Conservation (phyloP, 768 basidiomycete genomes). For the Lanmaoa pseudosensibilis region DNA sequence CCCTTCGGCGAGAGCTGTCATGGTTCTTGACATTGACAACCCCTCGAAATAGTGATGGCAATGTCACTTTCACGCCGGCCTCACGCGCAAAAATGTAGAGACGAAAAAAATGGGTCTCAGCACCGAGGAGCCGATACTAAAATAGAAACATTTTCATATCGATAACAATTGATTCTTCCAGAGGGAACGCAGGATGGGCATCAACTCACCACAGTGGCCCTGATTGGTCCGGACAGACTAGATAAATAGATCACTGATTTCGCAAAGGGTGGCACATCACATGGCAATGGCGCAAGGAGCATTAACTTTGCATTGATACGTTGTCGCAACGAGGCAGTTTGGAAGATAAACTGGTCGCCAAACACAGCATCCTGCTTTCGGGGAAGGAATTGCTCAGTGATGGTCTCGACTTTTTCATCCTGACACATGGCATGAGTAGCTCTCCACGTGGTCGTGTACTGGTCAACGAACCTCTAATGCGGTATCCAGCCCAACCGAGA, state of each 20-base stretch:
- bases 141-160: constrained; percentile 3
- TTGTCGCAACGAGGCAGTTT: constrained; percentile 21
- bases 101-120: constrained; percentile 31
- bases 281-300: constrained; percentile 29
- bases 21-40: constrained; percentile 25
- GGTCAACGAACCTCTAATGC: constrained; percentile 21
- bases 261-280: constrained; percentile 30
- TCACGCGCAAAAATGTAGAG: constrained; percentile 31
- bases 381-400: constrained; percentile 31
- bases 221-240: constrained; percentile 27
- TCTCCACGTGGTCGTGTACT: constrained; percentile 1
- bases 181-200: neutral
- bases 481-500: constrained; percentile 7
- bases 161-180: neutral
- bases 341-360: constrained; percentile 32
- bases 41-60: constrained; percentile 30
- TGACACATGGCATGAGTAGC: constrained; percentile 9
- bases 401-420: constrained; percentile 18
- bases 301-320: constrained; percentile 29
- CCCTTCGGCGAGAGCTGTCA: constrained; percentile 8
- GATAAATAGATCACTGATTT: constrained; percentile 35
- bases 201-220: constrained; percentile 27
- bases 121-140: constrained; percentile 27
- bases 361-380: constrained; percentile 31
- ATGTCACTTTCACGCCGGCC: constrained; percentile 29